Evolutionary conservation across 1,284 basidiomycete species (phyloP).

Genomic region (Fereydounia khargensis): DNA sequence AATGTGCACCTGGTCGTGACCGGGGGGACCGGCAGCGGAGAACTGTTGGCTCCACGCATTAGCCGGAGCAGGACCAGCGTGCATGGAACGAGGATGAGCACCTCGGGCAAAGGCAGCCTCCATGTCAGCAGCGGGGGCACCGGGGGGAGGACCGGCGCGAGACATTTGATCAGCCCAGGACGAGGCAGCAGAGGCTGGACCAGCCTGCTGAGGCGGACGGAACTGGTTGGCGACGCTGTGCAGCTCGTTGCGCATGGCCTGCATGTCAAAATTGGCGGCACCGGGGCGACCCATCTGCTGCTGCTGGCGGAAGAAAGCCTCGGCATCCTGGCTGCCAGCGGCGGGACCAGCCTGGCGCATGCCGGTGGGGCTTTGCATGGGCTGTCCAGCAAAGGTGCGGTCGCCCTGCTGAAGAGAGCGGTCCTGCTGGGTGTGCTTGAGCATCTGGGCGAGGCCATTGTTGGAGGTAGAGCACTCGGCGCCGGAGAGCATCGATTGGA

Average conservation of each 20-base stretch:
- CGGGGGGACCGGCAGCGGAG: not conserved
- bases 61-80: conserved; percentile 5
- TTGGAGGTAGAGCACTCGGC: conserved; percentile 81
- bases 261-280: conserved; percentile 39
- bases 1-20: not conserved
- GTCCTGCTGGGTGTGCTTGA: conserved; percentile 88
- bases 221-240: conserved; percentile 13
- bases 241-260: conserved; percentile 38
- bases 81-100: conserved; percentile 8
- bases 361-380: conserved; percentile 16
- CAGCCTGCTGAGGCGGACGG: conserved; percentile 7
- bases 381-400: conserved; percentile 28
- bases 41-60: conserved; percentile 30
- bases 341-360: conserved; percentile 20
- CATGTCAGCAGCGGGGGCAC: conserved; percentile 17
- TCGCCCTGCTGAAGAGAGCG: conserved; percentile 69
- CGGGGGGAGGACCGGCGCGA: conserved; percentile 8
- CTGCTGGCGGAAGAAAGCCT: conserved; percentile 49
- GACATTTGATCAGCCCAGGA: conserved; percentile 50
- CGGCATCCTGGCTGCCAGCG: conserved; percentile 28
- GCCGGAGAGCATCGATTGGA: conserved; percentile 73
- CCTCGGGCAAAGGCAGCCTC: conserved; percentile 35
- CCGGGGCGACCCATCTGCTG: conserved; percentile 15
- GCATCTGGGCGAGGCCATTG: conserved; percentile 84
- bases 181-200: conserved; percentile 4